Percentiles rank a stretch among this genome's conserved stretches.
phyloP scores from a whole-genome alignment of 208 protist species.

The Leishmania arabica region DNA sequence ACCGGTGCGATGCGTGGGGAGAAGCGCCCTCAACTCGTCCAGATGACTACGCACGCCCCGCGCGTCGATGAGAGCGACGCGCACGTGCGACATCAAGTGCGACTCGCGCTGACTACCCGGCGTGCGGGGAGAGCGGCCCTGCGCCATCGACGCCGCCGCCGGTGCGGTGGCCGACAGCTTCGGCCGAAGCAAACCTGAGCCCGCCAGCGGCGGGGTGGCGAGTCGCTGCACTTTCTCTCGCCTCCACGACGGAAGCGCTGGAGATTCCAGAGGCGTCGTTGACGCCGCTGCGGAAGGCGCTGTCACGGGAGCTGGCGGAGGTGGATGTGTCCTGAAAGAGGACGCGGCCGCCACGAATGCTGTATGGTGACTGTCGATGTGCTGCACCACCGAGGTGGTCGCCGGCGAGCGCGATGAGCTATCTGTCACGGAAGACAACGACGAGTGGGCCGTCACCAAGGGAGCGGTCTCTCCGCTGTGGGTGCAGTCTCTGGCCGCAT shows the following conservation, averaged over 20 bases:
- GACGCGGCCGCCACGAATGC: too few species aligned
- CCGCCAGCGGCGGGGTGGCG: not conserved
- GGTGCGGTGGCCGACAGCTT: not conserved
- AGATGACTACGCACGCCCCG: conserved; percentile 22
- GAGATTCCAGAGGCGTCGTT: not conserved
- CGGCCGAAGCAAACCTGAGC: not conserved
- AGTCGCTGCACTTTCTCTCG: not conserved
- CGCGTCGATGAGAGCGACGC: conserved; percentile 26
- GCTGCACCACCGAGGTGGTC: not conserved
- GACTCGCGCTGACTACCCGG: conserved; percentile 15
- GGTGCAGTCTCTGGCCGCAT: not conserved
- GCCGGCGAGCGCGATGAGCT: not conserved
- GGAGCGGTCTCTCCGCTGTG: not conserved
- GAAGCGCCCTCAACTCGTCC: conserved; percentile 13
- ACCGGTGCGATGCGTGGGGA: not conserved
- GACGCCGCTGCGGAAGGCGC: not conserved
- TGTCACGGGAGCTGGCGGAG: not conserved
- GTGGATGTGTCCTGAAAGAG: not conserved
- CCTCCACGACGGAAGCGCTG: not conserved
- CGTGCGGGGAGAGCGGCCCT: conserved; percentile 11
- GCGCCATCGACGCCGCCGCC: not conserved
- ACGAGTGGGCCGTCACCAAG: not conserved
- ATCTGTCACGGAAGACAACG: not conserved
- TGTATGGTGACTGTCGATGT: too few species aligned
- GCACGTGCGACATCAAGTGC: conserved; percentile 14